Conservation (phyloP, 2,329 filamentous ascomycete genomes). For the Hortaea werneckii region DNA sequence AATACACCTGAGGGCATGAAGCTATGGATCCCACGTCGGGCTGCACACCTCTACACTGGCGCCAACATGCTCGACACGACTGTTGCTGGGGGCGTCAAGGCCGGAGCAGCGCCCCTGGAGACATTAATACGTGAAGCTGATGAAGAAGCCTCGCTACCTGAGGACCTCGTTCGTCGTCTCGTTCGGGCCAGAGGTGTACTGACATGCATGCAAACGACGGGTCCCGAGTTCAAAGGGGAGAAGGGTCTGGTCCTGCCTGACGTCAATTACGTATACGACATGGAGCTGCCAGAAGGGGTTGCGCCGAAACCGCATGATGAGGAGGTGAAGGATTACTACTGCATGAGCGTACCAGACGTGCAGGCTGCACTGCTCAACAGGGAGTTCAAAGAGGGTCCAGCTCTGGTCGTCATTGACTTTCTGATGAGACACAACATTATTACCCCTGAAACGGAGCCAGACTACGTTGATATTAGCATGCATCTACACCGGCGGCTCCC, state of each 20-base stretch:
- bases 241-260: conserved; percentile 75
- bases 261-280: conserved; percentile 81
- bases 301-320: conserved; percentile 72
- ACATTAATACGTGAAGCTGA: conserved; percentile 72
- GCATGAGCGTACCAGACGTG: conserved; percentile 69
- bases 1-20: conserved; percentile 47
- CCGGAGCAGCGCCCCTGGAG: conserved; percentile 69
- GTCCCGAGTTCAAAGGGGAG: conserved; percentile 40
- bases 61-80: conserved; percentile 87
- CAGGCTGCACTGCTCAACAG: conserved; percentile 57
- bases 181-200: conserved; percentile 48
- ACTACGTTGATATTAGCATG: conserved; percentile 64
- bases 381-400: conserved; percentile 88
- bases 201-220: conserved; percentile 63
- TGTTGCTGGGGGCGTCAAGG: conserved; percentile 75
- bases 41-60: conserved; percentile 72
- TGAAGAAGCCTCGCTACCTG: conserved; percentile 78
- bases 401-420: conserved; percentile 75
- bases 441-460: conserved; percentile 57
- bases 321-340: conserved; percentile 76
- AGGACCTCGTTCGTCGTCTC: conserved; percentile 45
- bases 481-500: conserved; percentile 70
- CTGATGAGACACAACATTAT: conserved; percentile 76
- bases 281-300: conserved; percentile 61
- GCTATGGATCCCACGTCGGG: conserved; percentile 75